Base-by-base conservation (phyloP, 192 early-diverging fungal genomes). In the Podochytrium sp. region DNA sequence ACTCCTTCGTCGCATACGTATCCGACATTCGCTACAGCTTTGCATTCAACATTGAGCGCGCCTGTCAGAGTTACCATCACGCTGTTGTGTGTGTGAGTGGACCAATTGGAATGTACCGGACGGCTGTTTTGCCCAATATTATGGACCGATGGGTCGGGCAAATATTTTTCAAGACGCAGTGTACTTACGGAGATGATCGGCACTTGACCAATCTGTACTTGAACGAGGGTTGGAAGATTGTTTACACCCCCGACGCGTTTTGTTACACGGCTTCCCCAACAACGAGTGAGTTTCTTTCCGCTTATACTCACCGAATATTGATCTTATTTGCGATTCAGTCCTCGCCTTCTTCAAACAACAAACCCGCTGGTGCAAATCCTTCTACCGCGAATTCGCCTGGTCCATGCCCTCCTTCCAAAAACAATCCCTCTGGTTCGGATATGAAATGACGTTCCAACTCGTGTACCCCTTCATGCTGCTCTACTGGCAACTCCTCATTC, bases 41-140 rank as follows among this genome's bases (percentile, higher is more conserved):
- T 71, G 88, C 88, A 2, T 90, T 90, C 52, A 90, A 90, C 77
- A 84, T 90, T 29, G 88, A 90, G 65, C 78, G 88, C 47, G 85
- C 86, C 2, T 85, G 86, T 0, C 88, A 90, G 35, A 85, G 83
- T 6, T 89, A 83, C 63, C 78, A 85, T 50, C 77, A 82, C 38
- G 79, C 79, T 35, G 88, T 90, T 52, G 88, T 84, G 6, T 90
- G 88, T 62, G 88, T 90, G 5, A 89, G 87, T 43, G 88, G 88
- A 0, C 88, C 88, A 0, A 77, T 90, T 43, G 88, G 88, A n/a
- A 80, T 90, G 18, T 90, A 90, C 53, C 76, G 83, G 6, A 79
- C 82, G 34, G 71, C 72, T 23, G 83, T 80, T 4, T 61, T 90
- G 2, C 43, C 68, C 32, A 77, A 85, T 7, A 75, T 90, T 12